Evolutionary conservation across 2,329 filamentous ascomycete species (phyloP), one percentile per base, ranked within the genome.

Genomic region (Thielaviopsis ethacetica): DNA sequence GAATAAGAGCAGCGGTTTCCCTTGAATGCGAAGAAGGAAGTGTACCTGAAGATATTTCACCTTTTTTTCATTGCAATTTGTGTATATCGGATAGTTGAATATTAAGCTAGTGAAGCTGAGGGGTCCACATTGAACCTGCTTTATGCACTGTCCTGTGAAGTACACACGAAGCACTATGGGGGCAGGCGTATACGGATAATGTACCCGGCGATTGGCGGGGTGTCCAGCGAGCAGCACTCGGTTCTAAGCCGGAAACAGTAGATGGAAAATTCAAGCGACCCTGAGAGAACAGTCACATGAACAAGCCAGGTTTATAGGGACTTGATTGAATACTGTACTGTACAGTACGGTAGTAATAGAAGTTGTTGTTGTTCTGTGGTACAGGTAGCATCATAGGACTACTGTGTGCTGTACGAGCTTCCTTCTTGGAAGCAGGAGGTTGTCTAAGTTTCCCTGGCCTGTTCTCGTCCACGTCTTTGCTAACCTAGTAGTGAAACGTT

Each of bases 211-310:
- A 27, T 27, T 21, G 17, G 38, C 17, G 58, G 58, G 2, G 54
- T n/a, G n/a, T n/a, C n/a, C n/a, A n/a, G n/a, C n/a, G n/a, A n/a
- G n/a, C n/a, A n/a, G n/a, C n/a, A n/a, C n/a, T 9, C 26, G 26
- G 26, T 9, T 27, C 26, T 27, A 55, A n/a, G 57, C 34, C 52
- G 55, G 27, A 30, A 61, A 24, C 41, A 54, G 59, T 54, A 38
- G 54, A 58, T 41, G 19, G 5, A 34, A 22, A 10, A 30, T 21
- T 47, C 12, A 49, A 47, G 21, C 27, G 49, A 49, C 54, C 38
- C 44, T n/a, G 17, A 4, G 15, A 49, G 5, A 49, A 49, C 6
- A 49, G 19, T 15, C 44, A 49, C 19, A 19, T 12, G 15, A 49
- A 27, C 9, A 9, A 27, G 9, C 26, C 26, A 27, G 26, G 9